These are phyloP conservation scores for Glycine soja DNA, from an alignment of 306 rosid species.

Conservation along the genomic window DNA sequence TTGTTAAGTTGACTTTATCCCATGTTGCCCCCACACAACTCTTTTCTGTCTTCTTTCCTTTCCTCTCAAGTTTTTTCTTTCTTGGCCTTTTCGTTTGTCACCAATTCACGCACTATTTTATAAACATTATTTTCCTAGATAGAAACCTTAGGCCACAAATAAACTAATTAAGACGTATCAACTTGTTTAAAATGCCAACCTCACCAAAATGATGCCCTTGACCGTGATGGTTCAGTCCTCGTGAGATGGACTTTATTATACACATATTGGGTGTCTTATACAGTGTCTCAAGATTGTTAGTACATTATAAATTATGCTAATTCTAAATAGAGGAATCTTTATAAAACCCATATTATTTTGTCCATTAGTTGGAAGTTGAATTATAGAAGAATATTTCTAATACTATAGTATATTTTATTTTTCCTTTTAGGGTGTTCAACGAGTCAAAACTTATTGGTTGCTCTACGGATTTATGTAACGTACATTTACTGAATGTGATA, in stretches of 20 bases:
- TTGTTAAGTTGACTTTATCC: slow-evolving; percentile 48
- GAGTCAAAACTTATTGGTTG: not conserved
- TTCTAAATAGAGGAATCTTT: not conserved
- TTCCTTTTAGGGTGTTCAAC: not conserved
- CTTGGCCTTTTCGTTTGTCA: not conserved
- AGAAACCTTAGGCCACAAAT: slow-evolving; percentile 38
- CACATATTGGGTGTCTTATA: not conserved
- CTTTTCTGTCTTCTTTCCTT: slow-evolving; percentile 37
- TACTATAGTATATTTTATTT: not conserved
- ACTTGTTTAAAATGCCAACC: slow-evolving; percentile 47
- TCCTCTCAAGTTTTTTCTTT: slow-evolving; percentile 40
- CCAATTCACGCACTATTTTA: not conserved
- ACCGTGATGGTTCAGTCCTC: slow-evolving; percentile 36
- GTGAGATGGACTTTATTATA: slow-evolving; percentile 39
- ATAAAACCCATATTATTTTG: not conserved
- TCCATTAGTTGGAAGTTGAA: not conserved
- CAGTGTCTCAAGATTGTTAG: not conserved
- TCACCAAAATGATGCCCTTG: slow-evolving; percentile 45
- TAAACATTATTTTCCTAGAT: not conserved
- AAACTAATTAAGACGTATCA: slow-evolving; percentile 42
- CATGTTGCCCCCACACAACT: slow-evolving; percentile 43
- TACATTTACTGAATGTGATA: slow-evolving; percentile 17
- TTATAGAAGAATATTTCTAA: not conserved
- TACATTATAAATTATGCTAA: not conserved
- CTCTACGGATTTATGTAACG: not conserved